Percentiles rank a stretch among this genome's conserved stretches.
Evolutionary conservation across 805 yeast species (phyloP).

Genomic region (Wickerhamiella nectarea): DNA sequence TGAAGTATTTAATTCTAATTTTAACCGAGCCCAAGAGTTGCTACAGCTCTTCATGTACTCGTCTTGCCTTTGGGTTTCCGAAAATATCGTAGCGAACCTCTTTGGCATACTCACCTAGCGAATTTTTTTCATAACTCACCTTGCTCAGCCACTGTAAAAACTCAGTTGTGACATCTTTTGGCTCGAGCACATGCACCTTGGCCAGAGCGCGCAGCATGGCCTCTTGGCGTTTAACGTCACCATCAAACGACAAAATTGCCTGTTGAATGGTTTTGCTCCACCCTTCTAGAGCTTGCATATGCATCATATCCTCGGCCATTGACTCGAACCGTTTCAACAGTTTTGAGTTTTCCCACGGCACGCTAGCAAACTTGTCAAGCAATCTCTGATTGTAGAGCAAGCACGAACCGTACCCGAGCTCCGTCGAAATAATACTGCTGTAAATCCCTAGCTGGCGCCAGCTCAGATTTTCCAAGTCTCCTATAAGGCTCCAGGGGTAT

Average conservation of each 20-base stretch:
- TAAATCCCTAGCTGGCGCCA: conserved; percentile 14
- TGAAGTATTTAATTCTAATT: too few relatives aligned
- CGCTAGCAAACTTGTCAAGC: conserved; percentile 5
- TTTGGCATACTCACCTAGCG: conserved; percentile 1
- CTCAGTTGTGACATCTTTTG: neutral
- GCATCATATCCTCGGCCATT: conserved; percentile 7
- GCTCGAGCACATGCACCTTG: neutral
- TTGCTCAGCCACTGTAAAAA: conserved; percentile 9
- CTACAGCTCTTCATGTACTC: conserved; percentile 9
- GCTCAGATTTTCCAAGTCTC: conserved; percentile 5
- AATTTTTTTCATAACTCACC: neutral
- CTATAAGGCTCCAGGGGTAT: conserved; percentile 2
- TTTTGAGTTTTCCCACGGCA: conserved; percentile 3
- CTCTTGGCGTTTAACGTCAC: neutral
- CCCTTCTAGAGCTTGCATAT: neutral
- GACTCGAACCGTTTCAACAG: conserved; percentile 1
- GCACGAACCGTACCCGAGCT: conserved; percentile 19
- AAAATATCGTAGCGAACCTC: conserved; percentile 10
- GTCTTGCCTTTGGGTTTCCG: conserved; percentile 12
- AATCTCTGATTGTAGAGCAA: conserved; percentile 15
- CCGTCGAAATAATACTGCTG: conserved; percentile 9
- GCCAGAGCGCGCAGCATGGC: neutral
- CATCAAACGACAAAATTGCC: too few relatives aligned
- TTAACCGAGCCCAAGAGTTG: too few relatives aligned
- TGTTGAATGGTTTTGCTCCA: neutral